Base-by-base conservation (phyloP, 805 yeast species). In the Starmera caribaea region DNA sequence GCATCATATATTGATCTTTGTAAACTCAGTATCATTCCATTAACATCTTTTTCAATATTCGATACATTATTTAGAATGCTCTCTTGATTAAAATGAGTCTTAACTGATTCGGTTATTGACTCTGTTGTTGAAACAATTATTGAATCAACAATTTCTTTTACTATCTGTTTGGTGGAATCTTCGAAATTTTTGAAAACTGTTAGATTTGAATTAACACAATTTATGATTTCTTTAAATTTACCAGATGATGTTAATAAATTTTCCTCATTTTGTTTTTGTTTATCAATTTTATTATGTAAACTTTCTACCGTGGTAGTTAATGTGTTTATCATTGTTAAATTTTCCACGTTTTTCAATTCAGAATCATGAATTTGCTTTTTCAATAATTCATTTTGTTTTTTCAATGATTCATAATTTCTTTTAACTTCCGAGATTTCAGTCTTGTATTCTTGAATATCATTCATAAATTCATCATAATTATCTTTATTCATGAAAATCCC, bases 401-500 rank as follows among this genome's bases (percentile, higher is more conserved):
- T 54, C 21, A 73, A 44, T 7, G 62, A 54, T 16, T 66, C 69
- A n/a, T 62, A 63, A 8, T 58, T 58, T 36, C 76, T 53, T 39
- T 62, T 57, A 15, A 61, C 54, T 48, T 76, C 81, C 31, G 66
- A 67, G 9, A 71, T 58, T 46, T 74, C 77, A 2, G 69, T 69
- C 34, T 68, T 71, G 36, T 65, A 62, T 43, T 67, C 73, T 41
- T 73, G 76, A 14, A 69, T 55, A 38, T 73, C 73, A 39, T 59
- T 61, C 48, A 69, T 67, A 28, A 74, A 40, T 35, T 71, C 73
- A 37, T 70, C 71, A 49, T 80, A 80, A 52, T 78, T 78, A 13
- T 62, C 68, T 27, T 73, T 74, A 49, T 77, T 76, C 69, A 84
- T 59, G 50, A 65, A 79, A 17, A 83, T 68, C 2, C 89, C 88